phyloP scores from a whole-genome alignment of 2,329 filamentous ascomycete genomes.

The Calonectria leucothoes region DNA sequence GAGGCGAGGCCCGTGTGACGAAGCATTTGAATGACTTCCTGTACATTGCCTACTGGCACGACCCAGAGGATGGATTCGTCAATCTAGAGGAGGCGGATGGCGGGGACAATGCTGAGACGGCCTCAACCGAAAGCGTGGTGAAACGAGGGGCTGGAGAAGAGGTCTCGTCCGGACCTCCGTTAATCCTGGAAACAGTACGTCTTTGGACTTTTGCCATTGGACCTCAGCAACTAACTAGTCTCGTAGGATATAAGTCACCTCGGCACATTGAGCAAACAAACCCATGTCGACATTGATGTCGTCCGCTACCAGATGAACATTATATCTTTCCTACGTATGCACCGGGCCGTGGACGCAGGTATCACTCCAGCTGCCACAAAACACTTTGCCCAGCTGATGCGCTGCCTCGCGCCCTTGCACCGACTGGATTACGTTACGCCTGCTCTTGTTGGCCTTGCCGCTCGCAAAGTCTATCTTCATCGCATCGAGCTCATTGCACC shows the following conservation, averaged over 20 bases:
- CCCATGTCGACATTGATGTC: slow-evolving; percentile 80
- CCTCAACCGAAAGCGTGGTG: slow-evolving; percentile 59
- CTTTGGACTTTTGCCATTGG: not conserved
- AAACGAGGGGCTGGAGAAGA: slow-evolving; percentile 46
- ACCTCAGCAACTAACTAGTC: slow-evolving; percentile 30
- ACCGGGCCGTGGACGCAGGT: slow-evolving; percentile 84
- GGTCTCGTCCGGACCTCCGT: slow-evolving; percentile 38
- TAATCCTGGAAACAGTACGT: slow-evolving; percentile 59
- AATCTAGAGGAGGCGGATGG: slow-evolving; percentile 74
- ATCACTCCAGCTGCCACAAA: slow-evolving; percentile 83
- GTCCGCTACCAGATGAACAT: slow-evolving; percentile 89
- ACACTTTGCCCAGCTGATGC: slow-evolving; percentile 77
- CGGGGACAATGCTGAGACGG: slow-evolving; percentile 46
- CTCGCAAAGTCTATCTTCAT: slow-evolving; percentile 89
- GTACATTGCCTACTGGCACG: slow-evolving; percentile 89
- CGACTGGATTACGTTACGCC: slow-evolving; percentile 84
- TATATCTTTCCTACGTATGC: slow-evolving; percentile 85
- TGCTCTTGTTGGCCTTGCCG: slow-evolving; percentile 83
- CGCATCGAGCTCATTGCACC: slow-evolving; percentile 78
- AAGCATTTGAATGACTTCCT: slow-evolving; percentile 82
- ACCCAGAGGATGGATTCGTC: slow-evolving; percentile 76
- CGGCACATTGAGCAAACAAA: slow-evolving; percentile 65
- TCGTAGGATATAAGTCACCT: slow-evolving; percentile 69
- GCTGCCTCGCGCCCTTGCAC: slow-evolving; percentile 84
- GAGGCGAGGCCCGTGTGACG: slow-evolving; percentile 62